phyloP scores from a whole-genome alignment of 1,139 yeast genomes.

The Yamadazyma diddensiae region DNA sequence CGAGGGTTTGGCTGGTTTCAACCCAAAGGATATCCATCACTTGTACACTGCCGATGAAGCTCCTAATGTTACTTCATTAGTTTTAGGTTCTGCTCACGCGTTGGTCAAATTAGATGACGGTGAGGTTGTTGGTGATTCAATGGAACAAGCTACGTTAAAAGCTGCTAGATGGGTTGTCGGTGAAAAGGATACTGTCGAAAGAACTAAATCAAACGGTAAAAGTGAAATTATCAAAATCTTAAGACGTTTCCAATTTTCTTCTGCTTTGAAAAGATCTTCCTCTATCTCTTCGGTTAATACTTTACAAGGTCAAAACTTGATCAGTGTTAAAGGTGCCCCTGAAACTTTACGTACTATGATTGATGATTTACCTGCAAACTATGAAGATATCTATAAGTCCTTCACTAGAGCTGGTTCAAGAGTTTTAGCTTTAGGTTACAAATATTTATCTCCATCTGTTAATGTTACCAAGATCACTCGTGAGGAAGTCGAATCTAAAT shows the following conservation, averaged over 20 bases:
- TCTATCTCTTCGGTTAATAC: conserved; percentile 67
- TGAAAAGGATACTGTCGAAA: conserved; percentile 62
- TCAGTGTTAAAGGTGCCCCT: conserved; percentile 99
- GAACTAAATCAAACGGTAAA: conserved; percentile 35
- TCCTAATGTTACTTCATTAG: conserved; percentile 67
- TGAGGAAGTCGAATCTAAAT: conserved; percentile 69
- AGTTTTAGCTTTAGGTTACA: conserved; percentile 91
- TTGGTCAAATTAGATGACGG: conserved; percentile 92
- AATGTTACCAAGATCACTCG: conserved; percentile 58
- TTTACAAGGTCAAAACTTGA: conserved; percentile 55
- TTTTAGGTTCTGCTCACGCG: conserved; percentile 95
- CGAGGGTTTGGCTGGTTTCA: conserved; percentile 92
- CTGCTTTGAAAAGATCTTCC: conserved; percentile 94
- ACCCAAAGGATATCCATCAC: conserved; percentile 51
- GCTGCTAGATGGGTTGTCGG: conserved; percentile 88
- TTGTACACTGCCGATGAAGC: conserved; percentile 55
- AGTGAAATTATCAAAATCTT: conserved; percentile 63
- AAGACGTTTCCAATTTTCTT: conserved; percentile 95
- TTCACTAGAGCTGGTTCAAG: conserved; percentile 96
- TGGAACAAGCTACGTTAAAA: conserved; percentile 94
- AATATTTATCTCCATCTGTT: conserved; percentile 55
- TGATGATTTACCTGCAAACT: conserved; percentile 65
- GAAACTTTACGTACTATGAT: conserved; percentile 88
- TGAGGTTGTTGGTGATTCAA: conserved; percentile 97
- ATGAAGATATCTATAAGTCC: conserved; percentile 83